Base-by-base conservation (phyloP, 768 basidiomycete genomes). In the Pisolithus albus region DNA sequence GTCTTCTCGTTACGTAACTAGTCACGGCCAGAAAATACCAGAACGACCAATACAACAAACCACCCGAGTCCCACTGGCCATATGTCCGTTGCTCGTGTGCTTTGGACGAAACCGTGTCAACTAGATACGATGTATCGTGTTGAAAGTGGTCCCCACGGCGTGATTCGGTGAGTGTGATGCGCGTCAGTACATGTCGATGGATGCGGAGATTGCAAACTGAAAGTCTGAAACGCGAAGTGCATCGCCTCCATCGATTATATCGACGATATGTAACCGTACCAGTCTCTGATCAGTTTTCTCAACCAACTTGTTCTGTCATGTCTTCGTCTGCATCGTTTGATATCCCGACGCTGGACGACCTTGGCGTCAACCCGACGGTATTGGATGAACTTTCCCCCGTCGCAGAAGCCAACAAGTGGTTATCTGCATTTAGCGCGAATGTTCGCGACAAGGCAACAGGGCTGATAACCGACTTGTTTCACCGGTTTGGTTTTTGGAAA, bases 401-500 rank as follows among this genome's bases (percentile, higher is more conserved):
- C 1, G 48, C 58, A 13, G 32, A 49, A 23, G 46, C 55, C 11
- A 51, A 37, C 4, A 26, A 46, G 37, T 66, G 64, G 66, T 48
- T 66, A 7, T 37, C 51, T 5, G 47, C 54, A 2, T 64, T 68
- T 48, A 23, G 19, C 0, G 23, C 42, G 15, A 47, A 50, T 3
- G 7, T 58, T 15, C 47, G 47, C 6, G 44, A 18, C n/a, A 46
- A 42, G 11, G 53, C 59, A 5, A 5, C 46, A 1, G 43, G 49
- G 24, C 38, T 49, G 0, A 3, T 58, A 19, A 1, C 55, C 1
- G 21, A 23, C 19, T 54, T 61, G 23, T 68, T 66, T 34, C 61
- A 61, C 38, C 52, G 57, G 28, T 43, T 48, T 18, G 62, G 62
- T 1, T 67, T 72, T 52, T 82, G 80, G 81, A 69, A 77, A 19